Conservation (phyloP, 2,329 filamentous ascomycete genomes). For the Ascochyta pisi region DNA sequence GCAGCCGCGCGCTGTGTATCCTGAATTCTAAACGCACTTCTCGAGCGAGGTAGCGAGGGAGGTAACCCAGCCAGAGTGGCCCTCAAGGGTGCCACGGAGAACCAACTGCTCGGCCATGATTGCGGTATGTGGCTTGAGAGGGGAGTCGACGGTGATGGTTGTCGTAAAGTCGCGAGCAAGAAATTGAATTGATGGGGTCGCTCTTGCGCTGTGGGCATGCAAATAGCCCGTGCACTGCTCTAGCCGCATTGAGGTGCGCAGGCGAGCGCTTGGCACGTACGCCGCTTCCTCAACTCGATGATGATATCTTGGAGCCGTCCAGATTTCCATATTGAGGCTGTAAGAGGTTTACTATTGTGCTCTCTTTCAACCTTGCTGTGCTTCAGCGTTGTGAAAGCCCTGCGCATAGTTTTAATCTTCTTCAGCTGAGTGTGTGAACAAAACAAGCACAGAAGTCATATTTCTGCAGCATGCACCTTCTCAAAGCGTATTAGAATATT, state of each 20-base stretch:
- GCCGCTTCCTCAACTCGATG: neutral
- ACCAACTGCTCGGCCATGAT: slow-evolving; percentile 92
- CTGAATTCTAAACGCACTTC: slow-evolving; percentile 67
- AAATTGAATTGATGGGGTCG: slow-evolving; percentile 19
- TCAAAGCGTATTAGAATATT: neutral
- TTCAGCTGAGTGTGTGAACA: no score
- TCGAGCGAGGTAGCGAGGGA: slow-evolving; percentile 97
- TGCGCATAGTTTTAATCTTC: no score
- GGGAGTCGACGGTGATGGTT: slow-evolving; percentile 39
- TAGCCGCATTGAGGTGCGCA: slow-evolving; percentile 5
- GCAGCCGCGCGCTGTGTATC: slow-evolving; percentile 18
- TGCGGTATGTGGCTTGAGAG: slow-evolving; percentile 47
- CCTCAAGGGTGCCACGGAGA: slow-evolving; percentile 96
- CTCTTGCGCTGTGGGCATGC: slow-evolving; percentile 5
- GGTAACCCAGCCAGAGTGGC: slow-evolving; percentile 99
- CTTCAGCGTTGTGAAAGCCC: no score
- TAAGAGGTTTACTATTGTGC: no score
- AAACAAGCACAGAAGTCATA: no score
- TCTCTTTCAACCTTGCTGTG: no score
- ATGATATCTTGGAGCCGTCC: neutral
- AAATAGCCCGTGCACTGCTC: neutral
- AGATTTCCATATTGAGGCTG: no score
- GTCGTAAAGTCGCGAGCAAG: slow-evolving; percentile 30
- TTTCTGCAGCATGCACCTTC: neutral
- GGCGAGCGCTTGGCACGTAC: slow-evolving; percentile 2